Evolutionary conservation across 177 flowering plant genomes (phyloP), one percentile per base, ranked within the genome.

Genomic region (Vitis hybrid): DNA sequence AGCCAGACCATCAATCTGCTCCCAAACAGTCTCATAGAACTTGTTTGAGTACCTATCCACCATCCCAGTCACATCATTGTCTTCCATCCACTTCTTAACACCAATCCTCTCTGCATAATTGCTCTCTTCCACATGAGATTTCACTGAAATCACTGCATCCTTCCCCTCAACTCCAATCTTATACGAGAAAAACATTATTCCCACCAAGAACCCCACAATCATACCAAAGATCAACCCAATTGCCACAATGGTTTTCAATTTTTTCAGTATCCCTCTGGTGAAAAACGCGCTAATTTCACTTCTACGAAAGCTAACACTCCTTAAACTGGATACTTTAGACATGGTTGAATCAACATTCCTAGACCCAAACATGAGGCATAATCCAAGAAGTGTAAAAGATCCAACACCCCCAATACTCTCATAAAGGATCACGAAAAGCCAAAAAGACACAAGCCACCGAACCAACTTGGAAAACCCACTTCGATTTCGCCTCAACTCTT

Each of bases 81-180:
- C 98, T 15, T 90, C 91, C 92, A 93, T 92, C 98, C 98, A 93
- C 60, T 89, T 22, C 84, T 85, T 93, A 29, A 96, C 60, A 6
- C 99, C 99, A 29, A 91, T 76, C 71, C 70, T 89, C 86, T 95
- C 98, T 0, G 97, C 84, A 67, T 93, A 92, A 74, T 96, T 90
- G 72, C 78, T 92, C 80, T 87, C 82, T 65, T 96, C 87, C 29
- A 96, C 83, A 74, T 92, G 98, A 0, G 85, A 73, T 72, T 90
- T 92, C 68, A 90, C 66, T 1, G 95, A 90, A 70, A 89, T 79
- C 19, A 96, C 94, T 0, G 97, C 97, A 62, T 87, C 95, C 78
- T 90, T 93, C n/a, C 97, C 95, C 71, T 96, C 99, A 11, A 96
- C 73, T 0, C 97, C 94, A 62, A 90, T 77, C 76, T 90, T 90